Evolutionary conservation across 108 stramenopile species (phyloP), one percentile per base, ranked within the genome.

Genomic region (Aurantiochytrium sp.): DNA sequence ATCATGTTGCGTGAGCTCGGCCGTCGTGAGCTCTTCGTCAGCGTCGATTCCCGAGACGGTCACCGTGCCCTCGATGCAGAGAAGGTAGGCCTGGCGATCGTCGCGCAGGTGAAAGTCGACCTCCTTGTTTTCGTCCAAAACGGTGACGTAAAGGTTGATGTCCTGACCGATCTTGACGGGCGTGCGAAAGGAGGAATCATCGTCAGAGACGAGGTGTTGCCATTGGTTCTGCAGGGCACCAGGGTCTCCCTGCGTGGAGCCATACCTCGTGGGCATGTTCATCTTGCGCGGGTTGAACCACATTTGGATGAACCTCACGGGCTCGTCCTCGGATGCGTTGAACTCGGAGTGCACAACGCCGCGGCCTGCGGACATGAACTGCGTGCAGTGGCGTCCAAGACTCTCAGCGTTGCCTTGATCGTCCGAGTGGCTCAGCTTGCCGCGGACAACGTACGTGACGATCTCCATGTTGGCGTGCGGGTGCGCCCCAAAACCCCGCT

Each of bases 321-420:
- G 95, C 76, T 88, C 44, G 43, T 25, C 91, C 42, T 92, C 94
- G 51, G 92, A 88, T 42, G 89, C 58, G 90, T 96, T 96, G 64
- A 88, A 90, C 91, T 96, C 96, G 4, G 92, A 93, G 90, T 96
- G 96, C 14, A 90, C 58, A 5, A 96, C 91, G 51, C 96, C 96
- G 28, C 58, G 89, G 29, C 96, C 96, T 12, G 96, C 95, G 51
- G 95, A 94, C 95, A 95, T 95, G 91, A 95, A 96, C 92, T 96
- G 96, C 58, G 95, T 93, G 55, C 90, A 90, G 25, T 95, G 96
- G 14, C 95, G 92, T 23, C 94, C 93, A 5, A 97, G 89, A 28
- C 93, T 89, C 88, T 97, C 96, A 44, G 91, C 88, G 57, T 93
- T 96, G 6, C 96, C 96, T 93, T 95, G 95, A 72, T 69, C 87